Evolutionary conservation across 1,139 yeast genomes (phyloP).

Genomic region (Groenewaldozyma sp.): DNA sequence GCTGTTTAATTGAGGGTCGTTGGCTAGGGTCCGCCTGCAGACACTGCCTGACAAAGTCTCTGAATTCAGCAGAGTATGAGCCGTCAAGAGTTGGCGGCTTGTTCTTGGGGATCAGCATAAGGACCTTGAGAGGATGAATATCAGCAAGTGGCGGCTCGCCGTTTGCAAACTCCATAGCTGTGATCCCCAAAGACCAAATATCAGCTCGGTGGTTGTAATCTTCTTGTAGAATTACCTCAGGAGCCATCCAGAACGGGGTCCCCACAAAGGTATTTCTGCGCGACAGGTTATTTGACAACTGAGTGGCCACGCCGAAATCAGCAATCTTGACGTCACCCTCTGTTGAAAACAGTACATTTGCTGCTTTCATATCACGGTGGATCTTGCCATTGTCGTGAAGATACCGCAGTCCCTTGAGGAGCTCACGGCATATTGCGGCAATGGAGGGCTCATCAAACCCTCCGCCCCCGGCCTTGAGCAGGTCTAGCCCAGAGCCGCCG

Average conservation of each 20-base stretch:
- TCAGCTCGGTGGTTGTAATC: slow-evolving; percentile 88
- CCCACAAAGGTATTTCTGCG: slow-evolving; percentile 89
- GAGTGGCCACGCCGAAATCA: slow-evolving; percentile 94
- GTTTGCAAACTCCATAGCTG: slow-evolving; percentile 71
- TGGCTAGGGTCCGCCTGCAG: slow-evolving; percentile 50
- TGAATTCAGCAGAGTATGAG: slow-evolving; percentile 39
- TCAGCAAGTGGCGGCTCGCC: slow-evolving; percentile 78
- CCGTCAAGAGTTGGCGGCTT: slow-evolving; percentile 41
- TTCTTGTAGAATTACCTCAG: slow-evolving; percentile 82
- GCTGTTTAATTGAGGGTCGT: slow-evolving; percentile 48
- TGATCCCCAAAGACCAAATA: slow-evolving; percentile 92
- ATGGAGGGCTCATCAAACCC: slow-evolving; percentile 43
- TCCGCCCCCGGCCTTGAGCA: slow-evolving; percentile 33
- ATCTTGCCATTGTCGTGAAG: slow-evolving; percentile 72
- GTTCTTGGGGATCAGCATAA: slow-evolving; percentile 47
- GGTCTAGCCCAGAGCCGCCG: slow-evolving; percentile 75
- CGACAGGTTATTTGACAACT: slow-evolving; percentile 66
- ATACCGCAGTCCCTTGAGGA: slow-evolving; percentile 60
- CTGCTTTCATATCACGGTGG: slow-evolving; percentile 82
- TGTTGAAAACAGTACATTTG: slow-evolving; percentile 60
- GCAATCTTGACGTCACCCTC: slow-evolving; percentile 82
- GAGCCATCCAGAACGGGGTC: slow-evolving; percentile 99
- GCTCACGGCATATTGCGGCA: slow-evolving; percentile 47
- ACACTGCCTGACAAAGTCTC: slow-evolving; percentile 58
- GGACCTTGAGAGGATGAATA: slow-evolving; percentile 72